Evolutionary conservation across 768 basidiomycete genomes (phyloP), one percentile per base, ranked within the genome.

Genomic region (Suillus cothurnatus): DNA sequence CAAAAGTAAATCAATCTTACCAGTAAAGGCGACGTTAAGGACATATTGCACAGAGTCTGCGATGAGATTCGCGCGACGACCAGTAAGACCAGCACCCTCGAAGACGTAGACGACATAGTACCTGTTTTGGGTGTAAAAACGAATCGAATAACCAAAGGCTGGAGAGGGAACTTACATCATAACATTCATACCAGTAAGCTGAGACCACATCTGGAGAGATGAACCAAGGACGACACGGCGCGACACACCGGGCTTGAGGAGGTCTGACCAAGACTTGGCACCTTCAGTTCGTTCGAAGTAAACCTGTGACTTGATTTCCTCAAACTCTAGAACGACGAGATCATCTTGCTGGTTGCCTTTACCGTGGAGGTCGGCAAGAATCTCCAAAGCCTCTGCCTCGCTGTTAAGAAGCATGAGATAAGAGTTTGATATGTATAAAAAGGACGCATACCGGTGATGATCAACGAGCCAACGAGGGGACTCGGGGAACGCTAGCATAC

Each of bases 131-230:
- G 4, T 60, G 32, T 62, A 19, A 58, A 57, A 26, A 58, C 53
- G 14, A n/a, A 53, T n/a, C 19, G 58, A 47, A 28, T 43, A 31
- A 36, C 28, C 21, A 62, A 45, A 41, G 36, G 21, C 59, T 26
- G 23, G 21, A 64, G 6, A 43, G 31, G 19, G 21, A 19, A 64
- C 79, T 41, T 68, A 86, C 90, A 93, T 90, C 91, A 93, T 92
- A 70, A 92, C 85, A 73, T 92, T 91, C 87, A 92, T 91, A 41
- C 90, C 89, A 12, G 82, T 83, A 23, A 92, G 79, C 71, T 93
- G 92, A 66, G 86, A 87, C 92, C 91, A 93, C 85, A 89, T 89
- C 75, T 94, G 92, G 45, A 92, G 78, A n/a, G 82, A 81, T 66
- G 82, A 81, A 43, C 91, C 92, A 31, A 93, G 82, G 65, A 84